Percentiles rank a stretch among this genome's conserved stretches.
Conservation (phyloP, 306 rosid species). For the Dalbergia oliveri region DNA sequence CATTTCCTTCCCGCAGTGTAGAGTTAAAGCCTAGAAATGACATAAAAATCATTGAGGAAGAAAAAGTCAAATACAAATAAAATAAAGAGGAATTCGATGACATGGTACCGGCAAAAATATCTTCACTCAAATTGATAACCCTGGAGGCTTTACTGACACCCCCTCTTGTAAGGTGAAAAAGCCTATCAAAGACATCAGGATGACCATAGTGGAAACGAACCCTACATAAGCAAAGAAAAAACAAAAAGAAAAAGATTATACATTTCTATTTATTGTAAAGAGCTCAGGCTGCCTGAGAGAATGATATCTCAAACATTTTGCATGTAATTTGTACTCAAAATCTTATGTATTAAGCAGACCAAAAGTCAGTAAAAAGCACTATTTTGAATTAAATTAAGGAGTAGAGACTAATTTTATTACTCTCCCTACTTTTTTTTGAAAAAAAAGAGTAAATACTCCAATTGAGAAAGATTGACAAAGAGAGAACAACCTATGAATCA, state of each 20-base stretch:
- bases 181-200: constrained; percentile 64
- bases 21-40: constrained; percentile 59
- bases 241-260: constrained; percentile 15
- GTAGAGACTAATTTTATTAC: not conserved
- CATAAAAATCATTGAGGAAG: constrained; percentile 14
- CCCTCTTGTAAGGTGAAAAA: constrained; percentile 66
- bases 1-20: constrained; percentile 64
- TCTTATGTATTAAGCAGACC: not conserved
- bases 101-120: constrained; percentile 60
- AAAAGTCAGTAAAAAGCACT: constrained; percentile 20
- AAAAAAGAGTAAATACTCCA: not conserved
- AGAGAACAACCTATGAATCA: too few species aligned
- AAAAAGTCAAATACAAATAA: constrained; percentile 37
- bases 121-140: constrained; percentile 65
- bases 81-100: constrained; percentile 23
- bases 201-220: constrained; percentile 68
- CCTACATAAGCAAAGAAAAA: constrained; percentile 44
- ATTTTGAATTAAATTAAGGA: constrained; percentile 4
- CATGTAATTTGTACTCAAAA: not conserved
- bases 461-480: not conserved
- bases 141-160: constrained; percentile 65
- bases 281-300: constrained; percentile 15
- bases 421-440: not conserved
- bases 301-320: constrained; percentile 9
- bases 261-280: constrained; percentile 6